Conservation (phyloP, 192 early-diverging fungal species). For the Coemansia sp. region DNA sequence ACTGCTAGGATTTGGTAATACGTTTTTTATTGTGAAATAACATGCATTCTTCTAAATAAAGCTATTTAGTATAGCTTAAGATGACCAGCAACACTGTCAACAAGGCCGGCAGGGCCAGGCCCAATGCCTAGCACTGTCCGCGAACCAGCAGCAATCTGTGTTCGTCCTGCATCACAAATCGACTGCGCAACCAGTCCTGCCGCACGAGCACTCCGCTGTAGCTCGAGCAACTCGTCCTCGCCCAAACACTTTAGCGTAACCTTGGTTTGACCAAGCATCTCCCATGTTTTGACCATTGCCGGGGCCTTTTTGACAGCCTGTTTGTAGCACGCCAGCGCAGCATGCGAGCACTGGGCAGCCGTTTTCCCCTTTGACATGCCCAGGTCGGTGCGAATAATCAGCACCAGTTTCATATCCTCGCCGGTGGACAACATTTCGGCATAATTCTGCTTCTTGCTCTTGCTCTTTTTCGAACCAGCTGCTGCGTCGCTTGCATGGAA, state of each 20-base stretch:
- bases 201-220: slow-evolving; percentile 24
- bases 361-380: slow-evolving; percentile 95
- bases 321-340: slow-evolving; percentile 83
- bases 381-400: slow-evolving; percentile 84
- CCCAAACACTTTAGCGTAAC: slow-evolving; percentile 74
- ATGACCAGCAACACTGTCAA: slow-evolving; percentile 59
- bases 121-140: slow-evolving; percentile 92
- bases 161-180: slow-evolving; percentile 86
- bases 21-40: not conserved
- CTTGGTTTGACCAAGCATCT: slow-evolving; percentile 79
- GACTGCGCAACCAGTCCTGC: slow-evolving; percentile 49
- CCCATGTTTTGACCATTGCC: slow-evolving; percentile 63
- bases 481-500: not conserved
- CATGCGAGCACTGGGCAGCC: slow-evolving; percentile 94
- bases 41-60: not conserved
- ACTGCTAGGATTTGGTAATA: not conserved
- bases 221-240: slow-evolving; percentile 67
- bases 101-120: slow-evolving; percentile 63
- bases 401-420: slow-evolving; percentile 61
- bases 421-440: not conserved
- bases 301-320: slow-evolving; percentile 54
- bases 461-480: not conserved
- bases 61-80: slow-evolving; percentile 55
- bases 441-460: not conserved
- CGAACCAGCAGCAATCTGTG: slow-evolving; percentile 79